phyloP scores from a whole-genome alignment of 2,329 filamentous ascomycete genomes.

The Alternaria angustiovoidea region DNA sequence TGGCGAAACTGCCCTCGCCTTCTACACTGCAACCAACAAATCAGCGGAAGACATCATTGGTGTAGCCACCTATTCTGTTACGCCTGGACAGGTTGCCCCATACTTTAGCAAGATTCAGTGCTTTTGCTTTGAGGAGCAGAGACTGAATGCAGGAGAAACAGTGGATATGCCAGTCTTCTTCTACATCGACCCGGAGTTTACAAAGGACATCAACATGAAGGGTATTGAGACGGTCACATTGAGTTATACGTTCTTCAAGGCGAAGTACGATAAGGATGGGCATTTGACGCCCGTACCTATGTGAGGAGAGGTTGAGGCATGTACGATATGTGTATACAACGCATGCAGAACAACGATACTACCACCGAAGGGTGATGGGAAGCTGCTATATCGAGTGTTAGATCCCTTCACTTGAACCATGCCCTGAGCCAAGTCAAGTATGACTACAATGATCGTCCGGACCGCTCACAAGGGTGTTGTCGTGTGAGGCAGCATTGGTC shows the following conservation, averaged over 20 bases:
- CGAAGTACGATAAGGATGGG: constrained; percentile 83
- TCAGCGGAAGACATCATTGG: constrained; percentile 94
- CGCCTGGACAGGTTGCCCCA: constrained; percentile 90
- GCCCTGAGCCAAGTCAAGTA: neutral
- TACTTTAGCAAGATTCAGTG: constrained; percentile 99
- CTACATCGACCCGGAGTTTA: constrained; percentile 95
- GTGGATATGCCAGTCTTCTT: constrained; percentile 99
- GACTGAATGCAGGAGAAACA: constrained; percentile 91
- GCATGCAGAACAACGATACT: too few species aligned
- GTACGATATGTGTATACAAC: too few species aligned
- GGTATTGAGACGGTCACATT: constrained; percentile 94
- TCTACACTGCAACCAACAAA: constrained; percentile 95
- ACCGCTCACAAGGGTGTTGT: neutral
- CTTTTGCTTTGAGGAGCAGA: constrained; percentile 97
- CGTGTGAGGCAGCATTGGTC: neutral
- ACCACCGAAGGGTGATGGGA: too few species aligned
- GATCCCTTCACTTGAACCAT: neutral
- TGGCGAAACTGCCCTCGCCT: constrained; percentile 94
- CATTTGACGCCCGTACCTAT: constrained; percentile 67
- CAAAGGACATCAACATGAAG: constrained; percentile 91
- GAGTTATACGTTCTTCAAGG: constrained; percentile 98
- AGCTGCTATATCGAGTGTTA: neutral
- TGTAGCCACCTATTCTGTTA: constrained; percentile 97
- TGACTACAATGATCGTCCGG: neutral
- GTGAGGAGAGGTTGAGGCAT: constrained; percentile 1